Evolutionary conservation across 768 basidiomycete genomes (phyloP), one percentile per base, ranked within the genome.

Genomic region (Pisolithus tinctorius): DNA sequence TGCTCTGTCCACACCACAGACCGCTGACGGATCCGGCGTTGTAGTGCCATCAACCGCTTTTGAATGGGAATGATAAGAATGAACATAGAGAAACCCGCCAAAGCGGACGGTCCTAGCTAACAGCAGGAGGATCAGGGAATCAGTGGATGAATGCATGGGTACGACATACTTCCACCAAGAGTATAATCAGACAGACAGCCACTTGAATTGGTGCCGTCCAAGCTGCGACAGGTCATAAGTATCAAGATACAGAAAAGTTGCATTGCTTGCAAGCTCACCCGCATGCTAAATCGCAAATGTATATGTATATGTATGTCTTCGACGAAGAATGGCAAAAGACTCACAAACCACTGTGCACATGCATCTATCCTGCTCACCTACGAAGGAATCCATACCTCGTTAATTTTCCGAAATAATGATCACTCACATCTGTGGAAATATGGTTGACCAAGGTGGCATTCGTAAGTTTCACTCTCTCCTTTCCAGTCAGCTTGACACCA

Each of bases 191-290:
- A 53, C 81, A 83, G 45, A 84, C 69, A 0, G 68, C 69, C 17
- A 81, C 74, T 67, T 86, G 83, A 26, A 85, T 82, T 1, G 83
- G 83, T 2, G 82, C 82, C 0, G 83, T 84, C 83, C 83, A 85
- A 61, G 74, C 81, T 72, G 14, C 45, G 44, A 30, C 8, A 36
- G 7, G 23, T 36, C 27, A 44, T 50, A 43, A 25, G 31, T 47
- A 45, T 38, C 17, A 25, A n/a, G 45, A 6, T 43, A n/a, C 31
- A 10, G 20, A 47, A 40, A 29, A 9, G 14, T n/a, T 13, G 47
- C 7, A 17, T 23, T 13, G 31, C 6, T 25, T 13, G 26, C 26
- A 7, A 25, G 55, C 60, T 53, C 56, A 71, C 72, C 66, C 44
- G 77, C 73, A 58, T 77, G 74, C 75, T 76, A 59, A 10, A 45